Evolutionary conservation across 768 basidiomycete genomes (phyloP), one percentile per base, ranked within the genome.

Genomic region (Daedalea quercina): DNA sequence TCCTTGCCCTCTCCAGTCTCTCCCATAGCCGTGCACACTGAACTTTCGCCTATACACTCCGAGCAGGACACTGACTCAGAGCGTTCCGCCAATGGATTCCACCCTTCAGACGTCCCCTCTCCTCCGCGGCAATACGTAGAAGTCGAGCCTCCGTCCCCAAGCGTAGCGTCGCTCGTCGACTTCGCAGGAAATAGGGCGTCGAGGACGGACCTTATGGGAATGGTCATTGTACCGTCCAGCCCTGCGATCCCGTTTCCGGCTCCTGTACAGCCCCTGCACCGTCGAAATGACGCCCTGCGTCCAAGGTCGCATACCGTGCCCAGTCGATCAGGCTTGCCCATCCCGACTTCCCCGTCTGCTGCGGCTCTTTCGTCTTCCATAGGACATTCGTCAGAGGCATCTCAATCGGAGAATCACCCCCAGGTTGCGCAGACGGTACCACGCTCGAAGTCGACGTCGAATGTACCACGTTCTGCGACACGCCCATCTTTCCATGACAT

Each of bases 311-410:
- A 23, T 8, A 60, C 53, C 15, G 34, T 57, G 1, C 53, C 55
- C 3, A 57, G 49, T 17, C 28, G 22, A 7, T 19, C 53, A 7
- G 47, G 37, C 40, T 23, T 33, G 8, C 49, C 37, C 0, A 33
- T 48, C n/a, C 52, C 44, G 22, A 57, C 47, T 22, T 56, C 59
- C 1, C 51, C 52, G 17, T 57, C 54, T 19, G 55, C 53, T 1
- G 54, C 50, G 34, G 53, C 55, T 26, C 45, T 54, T 11, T 57
- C 55, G 9, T 50, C 44, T 40, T 26, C 45, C 28, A 44, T 54
- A 3, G 24, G n/a, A 15, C 15, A 11, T 37, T 15, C 25, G 2
- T 4, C 20, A 24, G 3, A 24, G 23, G 41, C 2, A 8, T 22
- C 9, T 8, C 15, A 13, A 15, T 17, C 13, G 28, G 20, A 44